Conservation (phyloP, 2,329 filamentous ascomycete genomes). For the Sarocladium strictum region DNA sequence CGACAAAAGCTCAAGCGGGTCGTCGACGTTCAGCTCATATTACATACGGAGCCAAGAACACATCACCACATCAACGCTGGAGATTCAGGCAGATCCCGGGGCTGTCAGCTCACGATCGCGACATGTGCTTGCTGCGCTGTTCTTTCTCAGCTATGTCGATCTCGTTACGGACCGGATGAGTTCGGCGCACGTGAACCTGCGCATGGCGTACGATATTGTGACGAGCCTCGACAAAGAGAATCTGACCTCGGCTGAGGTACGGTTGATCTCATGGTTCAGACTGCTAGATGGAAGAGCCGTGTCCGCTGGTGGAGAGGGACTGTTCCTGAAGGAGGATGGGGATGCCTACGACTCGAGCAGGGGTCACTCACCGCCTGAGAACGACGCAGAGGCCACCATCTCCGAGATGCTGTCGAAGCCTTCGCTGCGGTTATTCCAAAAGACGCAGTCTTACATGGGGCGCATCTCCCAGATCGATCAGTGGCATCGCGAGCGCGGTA, state of each 20-base stretch:
- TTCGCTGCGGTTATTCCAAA: constrained; percentile 50
- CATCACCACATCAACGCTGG: not conserved
- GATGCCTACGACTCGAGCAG: constrained; percentile 18
- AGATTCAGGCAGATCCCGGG: not conserved
- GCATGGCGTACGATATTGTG: constrained; percentile 42
- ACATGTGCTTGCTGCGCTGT: constrained; percentile 37
- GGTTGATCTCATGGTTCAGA: constrained; percentile 48
- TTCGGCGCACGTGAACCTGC: constrained; percentile 42
- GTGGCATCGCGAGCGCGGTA: constrained; percentile 49
- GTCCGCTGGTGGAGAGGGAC: constrained; percentile 48
- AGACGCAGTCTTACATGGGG: constrained; percentile 52
- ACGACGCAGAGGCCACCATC: constrained; percentile 42
- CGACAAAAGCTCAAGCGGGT: not conserved
- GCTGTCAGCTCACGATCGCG: not conserved
- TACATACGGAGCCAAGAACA: not conserved
- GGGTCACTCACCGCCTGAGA: constrained; percentile 18
- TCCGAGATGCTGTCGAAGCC: constrained; percentile 51
- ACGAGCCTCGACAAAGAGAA: constrained; percentile 31
- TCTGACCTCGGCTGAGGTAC: constrained; percentile 35
- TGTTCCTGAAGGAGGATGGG: constrained; percentile 42
- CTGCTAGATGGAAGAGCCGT: constrained; percentile 50
- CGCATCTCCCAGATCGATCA: constrained; percentile 50
- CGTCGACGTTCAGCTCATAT: not conserved
- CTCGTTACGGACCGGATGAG: constrained; percentile 36
- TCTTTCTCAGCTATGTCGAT: constrained; percentile 50